Conservation (phyloP, 2,329 filamentous ascomycete genomes). For the Daldinia sp. region DNA sequence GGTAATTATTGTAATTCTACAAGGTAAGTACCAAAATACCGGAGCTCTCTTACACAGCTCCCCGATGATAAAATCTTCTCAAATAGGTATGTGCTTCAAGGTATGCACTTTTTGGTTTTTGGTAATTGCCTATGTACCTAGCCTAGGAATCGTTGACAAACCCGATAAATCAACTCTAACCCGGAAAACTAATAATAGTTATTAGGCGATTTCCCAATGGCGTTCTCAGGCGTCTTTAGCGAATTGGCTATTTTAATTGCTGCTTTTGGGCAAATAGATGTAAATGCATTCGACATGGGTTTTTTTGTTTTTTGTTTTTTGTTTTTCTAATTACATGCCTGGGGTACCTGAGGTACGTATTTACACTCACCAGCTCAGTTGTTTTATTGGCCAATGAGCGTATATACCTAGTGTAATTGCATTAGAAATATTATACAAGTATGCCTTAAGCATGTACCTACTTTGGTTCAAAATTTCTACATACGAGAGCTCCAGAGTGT, state of each 20-base stretch:
- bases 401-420: background rate
- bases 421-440: background rate
- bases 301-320: background rate
- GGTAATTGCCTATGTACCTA: too few species aligned
- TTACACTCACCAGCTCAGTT: background rate
- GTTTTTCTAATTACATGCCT: background rate
- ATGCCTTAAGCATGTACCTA: too few species aligned
- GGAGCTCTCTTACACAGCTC: background rate
- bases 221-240: slow-evolving; percentile 11
- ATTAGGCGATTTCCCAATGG: slow-evolving; percentile 13
- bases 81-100: background rate
- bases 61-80: slow-evolving; percentile 12
- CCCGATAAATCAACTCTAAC: slow-evolving; percentile 2
- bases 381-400: background rate
- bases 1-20: background rate
- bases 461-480: too few species aligned
- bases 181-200: slow-evolving; percentile 28
- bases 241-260: slow-evolving; percentile 24
- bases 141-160: slow-evolving; percentile 25
- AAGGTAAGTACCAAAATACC: slow-evolving; percentile 11
- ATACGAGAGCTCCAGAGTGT: background rate
- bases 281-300: slow-evolving; percentile 6
- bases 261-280: slow-evolving; percentile 19
- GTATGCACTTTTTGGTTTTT: too few species aligned
- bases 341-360: too few species aligned